Percentiles rank a stretch among this genome's conserved stretches.
Conservation (phyloP, 352 stramenopile genomes). For the Globisporangium camurandrum region DNA sequence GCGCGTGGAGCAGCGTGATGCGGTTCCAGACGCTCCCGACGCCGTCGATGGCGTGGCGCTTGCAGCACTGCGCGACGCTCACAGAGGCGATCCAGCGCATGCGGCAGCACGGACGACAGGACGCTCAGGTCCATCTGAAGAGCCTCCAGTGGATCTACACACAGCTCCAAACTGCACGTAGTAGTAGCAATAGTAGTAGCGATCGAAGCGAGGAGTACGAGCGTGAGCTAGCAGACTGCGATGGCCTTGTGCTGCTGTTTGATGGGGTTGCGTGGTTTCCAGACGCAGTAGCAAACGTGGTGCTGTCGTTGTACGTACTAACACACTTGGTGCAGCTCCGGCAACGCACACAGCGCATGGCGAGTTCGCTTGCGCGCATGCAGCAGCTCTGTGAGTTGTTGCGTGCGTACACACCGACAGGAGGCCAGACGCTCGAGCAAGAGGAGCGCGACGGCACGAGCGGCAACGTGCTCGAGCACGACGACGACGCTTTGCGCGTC, state of each 20-base stretch:
- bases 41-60: conserved; percentile 48
- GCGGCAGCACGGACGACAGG: conserved; percentile 12
- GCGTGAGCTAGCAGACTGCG: conserved; percentile 19
- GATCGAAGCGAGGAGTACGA: conserved; percentile 25
- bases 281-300: conserved; percentile 10
- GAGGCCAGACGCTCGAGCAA: conserved; percentile 4
- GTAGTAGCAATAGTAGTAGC: too few relatives aligned
- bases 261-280: conserved; percentile 19
- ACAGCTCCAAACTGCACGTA: conserved; percentile 27
- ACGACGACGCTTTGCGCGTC: conserved; percentile 9
- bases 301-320: conserved; percentile 25
- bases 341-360: conserved; percentile 17
- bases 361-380: conserved; percentile 16
- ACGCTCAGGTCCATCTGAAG: conserved; percentile 21
- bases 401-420: conserved; percentile 8
- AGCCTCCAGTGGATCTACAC: conserved; percentile 48
- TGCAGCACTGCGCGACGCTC: conserved; percentile 38
- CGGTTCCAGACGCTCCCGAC: conserved; percentile 39
- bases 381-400: conserved; percentile 21
- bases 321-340: conserved; percentile 20
- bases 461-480: conserved; percentile 6
- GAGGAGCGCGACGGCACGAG: conserved; percentile 6
- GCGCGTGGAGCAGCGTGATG: conserved; percentile 41
- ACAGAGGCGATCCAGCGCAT: conserved; percentile 39
- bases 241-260: conserved; percentile 22